Evolutionary conservation across 306 rosid genomes (phyloP).

Genomic region (Rubus parviflorus): DNA sequence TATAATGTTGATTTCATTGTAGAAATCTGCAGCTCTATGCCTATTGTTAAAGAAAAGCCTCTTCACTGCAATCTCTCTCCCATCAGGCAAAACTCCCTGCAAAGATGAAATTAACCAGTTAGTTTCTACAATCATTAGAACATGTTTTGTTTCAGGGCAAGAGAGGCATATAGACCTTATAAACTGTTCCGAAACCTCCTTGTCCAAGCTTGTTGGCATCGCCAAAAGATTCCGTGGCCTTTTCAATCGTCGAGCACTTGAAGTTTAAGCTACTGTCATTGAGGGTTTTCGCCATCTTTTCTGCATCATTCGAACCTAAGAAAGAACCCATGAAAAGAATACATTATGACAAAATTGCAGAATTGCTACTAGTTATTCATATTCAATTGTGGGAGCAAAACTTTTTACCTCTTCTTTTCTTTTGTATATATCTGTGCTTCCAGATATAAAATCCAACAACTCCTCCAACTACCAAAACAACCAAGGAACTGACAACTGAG

Average conservation of each 20-base stretch:
- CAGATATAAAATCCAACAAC: conserved; percentile 59
- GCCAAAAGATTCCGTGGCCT: conserved; percentile 71
- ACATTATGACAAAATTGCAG: background rate
- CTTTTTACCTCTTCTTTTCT: conserved; percentile 75
- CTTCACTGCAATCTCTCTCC: conserved; percentile 93
- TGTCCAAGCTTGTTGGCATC: conserved; percentile 78
- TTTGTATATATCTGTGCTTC: conserved; percentile 72
- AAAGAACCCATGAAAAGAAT: background rate
- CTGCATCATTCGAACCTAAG: conserved; percentile 68
- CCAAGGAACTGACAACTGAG: conserved; percentile 62
- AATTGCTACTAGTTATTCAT: background rate
- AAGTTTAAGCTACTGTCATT: conserved; percentile 73
- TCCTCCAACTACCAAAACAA: conserved; percentile 51
- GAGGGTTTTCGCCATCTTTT: conserved; percentile 61
- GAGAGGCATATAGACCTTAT: conserved; percentile 49
- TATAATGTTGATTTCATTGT: conserved; percentile 82
- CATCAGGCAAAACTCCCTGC: conserved; percentile 78
- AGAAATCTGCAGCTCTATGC: conserved; percentile 85
- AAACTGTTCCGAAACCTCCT: conserved; percentile 95
- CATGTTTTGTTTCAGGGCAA: background rate
- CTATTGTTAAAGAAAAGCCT: conserved; percentile 80
- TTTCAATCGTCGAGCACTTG: conserved; percentile 84
- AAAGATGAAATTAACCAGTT: conserved; percentile 1
- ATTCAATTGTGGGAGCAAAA: background rate
- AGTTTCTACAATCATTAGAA: background rate